Evolutionary conservation across 1,284 basidiomycete genomes (phyloP), one percentile per base, ranked within the genome.

Genomic region (Tilletia setariae): DNA sequence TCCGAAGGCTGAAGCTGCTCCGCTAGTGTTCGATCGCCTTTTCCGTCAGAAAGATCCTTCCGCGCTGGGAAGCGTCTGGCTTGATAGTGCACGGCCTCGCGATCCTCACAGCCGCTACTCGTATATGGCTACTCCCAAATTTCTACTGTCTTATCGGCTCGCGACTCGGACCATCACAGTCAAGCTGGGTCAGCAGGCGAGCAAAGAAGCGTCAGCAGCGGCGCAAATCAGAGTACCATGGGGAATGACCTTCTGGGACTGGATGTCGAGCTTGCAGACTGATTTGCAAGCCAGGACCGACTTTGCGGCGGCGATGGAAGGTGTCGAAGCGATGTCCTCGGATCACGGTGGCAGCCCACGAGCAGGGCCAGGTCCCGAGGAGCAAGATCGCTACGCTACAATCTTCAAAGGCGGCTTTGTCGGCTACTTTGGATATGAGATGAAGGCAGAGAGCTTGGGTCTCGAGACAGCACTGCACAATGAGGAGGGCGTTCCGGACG

Each of bases 361-460:
- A 15, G 2, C n/a, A 51, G 8, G 47, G 15, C n/a, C 51, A 13
- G 28, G 30, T 6, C 8, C 21, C 35, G 64, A 65, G 15, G 47
- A 42, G 63, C 30, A 68, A 25, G 64, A 61, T 21, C 59, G 46
- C 61, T 63, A 42, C 53, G 67, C 43, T 72, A 77, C 35, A 77
- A 77, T n/a, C 84, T 84, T 83, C 77, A 79, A 71, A 79, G 83
- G 64, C 2, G 86, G 86, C 0, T 87, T 86, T 82, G 83, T 85
- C 0, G 86, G 86, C 0, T 86, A 84, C 76, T 85, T 86, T 74
- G 84, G 84, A 1, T 87, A 87, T 73, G 86, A 87, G 75, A 86
- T 87, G 85, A 86, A 86, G 76, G 80, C 83, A 66, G 85, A 86
- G 67, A 83, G 83, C 51, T 71, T 87, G 64, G 42, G 32, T 74